Conservation (phyloP, 805 yeast genomes). For the Saturnispora diversa region DNA sequence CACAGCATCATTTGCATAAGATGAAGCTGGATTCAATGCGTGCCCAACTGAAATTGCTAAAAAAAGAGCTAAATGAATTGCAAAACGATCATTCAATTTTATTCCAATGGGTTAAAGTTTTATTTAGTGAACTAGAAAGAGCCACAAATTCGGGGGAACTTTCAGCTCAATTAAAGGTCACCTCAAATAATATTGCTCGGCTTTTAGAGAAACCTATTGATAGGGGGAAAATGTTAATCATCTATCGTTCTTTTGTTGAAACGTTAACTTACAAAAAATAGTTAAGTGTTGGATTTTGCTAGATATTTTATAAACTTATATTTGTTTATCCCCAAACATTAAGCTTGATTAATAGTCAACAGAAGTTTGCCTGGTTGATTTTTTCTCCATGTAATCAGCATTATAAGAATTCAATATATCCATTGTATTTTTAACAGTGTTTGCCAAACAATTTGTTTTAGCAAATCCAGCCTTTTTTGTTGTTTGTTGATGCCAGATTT, state of each 20-base stretch:
- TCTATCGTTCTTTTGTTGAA: slow-evolving; percentile 8
- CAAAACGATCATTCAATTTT: background rate
- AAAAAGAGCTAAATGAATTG: background rate
- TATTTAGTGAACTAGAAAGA: slow-evolving; percentile 7
- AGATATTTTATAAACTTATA: background rate
- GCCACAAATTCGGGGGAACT: background rate
- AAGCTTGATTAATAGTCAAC: too few species aligned
- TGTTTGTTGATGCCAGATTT: background rate
- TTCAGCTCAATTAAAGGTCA: background rate
- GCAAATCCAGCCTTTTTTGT: too few species aligned
- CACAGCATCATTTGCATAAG: background rate
- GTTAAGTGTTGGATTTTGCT: background rate
- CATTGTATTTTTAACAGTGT: too few species aligned
- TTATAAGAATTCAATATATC: too few species aligned
- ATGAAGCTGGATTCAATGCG: too few species aligned
- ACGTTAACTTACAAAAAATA: background rate
- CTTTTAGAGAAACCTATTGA: slow-evolving; percentile 2
- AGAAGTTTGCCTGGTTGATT: too few species aligned
- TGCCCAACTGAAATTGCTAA: background rate
- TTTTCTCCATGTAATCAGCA: too few species aligned
- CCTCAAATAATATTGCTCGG: slow-evolving; percentile 1
- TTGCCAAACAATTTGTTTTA: too few species aligned
- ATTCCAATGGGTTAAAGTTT: slow-evolving; percentile 4
- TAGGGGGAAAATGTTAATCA: background rate
- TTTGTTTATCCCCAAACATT: too few species aligned